Percentiles rank a stretch among this genome's conserved stretches.
Conservation (phyloP, 2,329 filamentous ascomycete species). For the Hymenoscyphus fructigenus region DNA sequence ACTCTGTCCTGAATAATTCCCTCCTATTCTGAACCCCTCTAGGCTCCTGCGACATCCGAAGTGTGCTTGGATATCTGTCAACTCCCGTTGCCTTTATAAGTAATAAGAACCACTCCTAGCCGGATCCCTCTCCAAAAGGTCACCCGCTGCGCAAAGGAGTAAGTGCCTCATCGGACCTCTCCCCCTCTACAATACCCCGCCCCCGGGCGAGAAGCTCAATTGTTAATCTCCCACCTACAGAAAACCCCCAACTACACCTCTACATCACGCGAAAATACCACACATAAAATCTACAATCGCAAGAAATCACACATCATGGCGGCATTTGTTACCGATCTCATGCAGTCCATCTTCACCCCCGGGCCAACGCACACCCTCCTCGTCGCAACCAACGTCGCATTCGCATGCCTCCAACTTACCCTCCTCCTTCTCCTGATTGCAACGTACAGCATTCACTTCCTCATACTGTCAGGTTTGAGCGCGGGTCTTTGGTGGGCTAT, state of each 20-base stretch:
- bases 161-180: background rate
- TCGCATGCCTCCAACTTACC: slow-evolving; percentile 79
- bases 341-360: slow-evolving; percentile 90
- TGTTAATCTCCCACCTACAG: background rate
- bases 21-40: background rate
- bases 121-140: background rate
- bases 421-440: slow-evolving; percentile 73
- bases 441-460: slow-evolving; percentile 87
- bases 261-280: background rate
- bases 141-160: background rate
- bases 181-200: slow-evolving; percentile 12
- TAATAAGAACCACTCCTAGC: background rate
- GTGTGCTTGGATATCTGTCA: slow-evolving; percentile 10
- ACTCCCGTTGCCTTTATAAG: background rate
- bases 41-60: slow-evolving; percentile 4
- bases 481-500: slow-evolving; percentile 88
- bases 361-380: slow-evolving; percentile 87
- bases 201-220: background rate
- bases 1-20: slow-evolving; percentile 16
- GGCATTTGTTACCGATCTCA: slow-evolving; percentile 71
- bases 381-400: slow-evolving; percentile 85
- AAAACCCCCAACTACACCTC: background rate
- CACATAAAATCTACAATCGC: slow-evolving; percentile 3
- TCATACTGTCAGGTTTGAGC: slow-evolving; percentile 75
- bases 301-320: slow-evolving; percentile 46